phyloP scores from a whole-genome alignment of 768 basidiomycete genomes.

The Exidia glandulosa region DNA sequence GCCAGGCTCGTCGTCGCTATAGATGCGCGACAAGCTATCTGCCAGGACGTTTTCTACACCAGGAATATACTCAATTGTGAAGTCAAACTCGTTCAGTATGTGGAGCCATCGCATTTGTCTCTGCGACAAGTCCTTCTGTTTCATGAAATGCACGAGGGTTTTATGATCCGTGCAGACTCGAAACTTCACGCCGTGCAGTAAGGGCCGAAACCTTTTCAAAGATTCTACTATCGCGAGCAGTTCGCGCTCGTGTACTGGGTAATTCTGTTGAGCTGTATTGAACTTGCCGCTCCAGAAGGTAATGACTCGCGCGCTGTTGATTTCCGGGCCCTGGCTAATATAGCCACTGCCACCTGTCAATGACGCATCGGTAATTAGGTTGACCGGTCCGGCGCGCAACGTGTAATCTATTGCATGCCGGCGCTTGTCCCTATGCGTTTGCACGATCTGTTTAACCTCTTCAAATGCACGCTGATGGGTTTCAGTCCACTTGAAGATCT shows the following conservation, averaged over 20 bases:
- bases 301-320: slow-evolving; percentile 14
- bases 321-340: slow-evolving; percentile 16
- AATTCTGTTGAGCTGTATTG: slow-evolving; percentile 28
- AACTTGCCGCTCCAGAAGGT: slow-evolving; percentile 28
- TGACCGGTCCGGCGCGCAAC: slow-evolving; percentile 11
- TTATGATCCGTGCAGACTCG: slow-evolving; percentile 3
- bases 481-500: slow-evolving; percentile 13
- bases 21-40: slow-evolving; percentile 13
- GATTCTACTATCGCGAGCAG: slow-evolving; percentile 21
- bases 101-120: slow-evolving; percentile 2
- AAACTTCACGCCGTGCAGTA: slow-evolving; percentile 17
- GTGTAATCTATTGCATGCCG: slow-evolving; percentile 9
- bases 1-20: slow-evolving; percentile 12
- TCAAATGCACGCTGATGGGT: slow-evolving; percentile 25
- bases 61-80: slow-evolving; percentile 1
- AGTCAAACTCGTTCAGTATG: slow-evolving; percentile 4
- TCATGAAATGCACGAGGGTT: not conserved
- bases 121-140: not conserved
- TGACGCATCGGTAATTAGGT: slow-evolving; percentile 23
- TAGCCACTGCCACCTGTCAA: slow-evolving; percentile 20
- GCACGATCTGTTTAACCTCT: slow-evolving; percentile 15
- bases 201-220: slow-evolving; percentile 21
- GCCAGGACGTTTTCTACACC: slow-evolving; percentile 4
- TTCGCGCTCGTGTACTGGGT: slow-evolving; percentile 30
- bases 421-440: slow-evolving; percentile 11